Evolutionary conservation across 306 rosid genomes (phyloP).

Genomic region (Cicer bijugum): DNA sequence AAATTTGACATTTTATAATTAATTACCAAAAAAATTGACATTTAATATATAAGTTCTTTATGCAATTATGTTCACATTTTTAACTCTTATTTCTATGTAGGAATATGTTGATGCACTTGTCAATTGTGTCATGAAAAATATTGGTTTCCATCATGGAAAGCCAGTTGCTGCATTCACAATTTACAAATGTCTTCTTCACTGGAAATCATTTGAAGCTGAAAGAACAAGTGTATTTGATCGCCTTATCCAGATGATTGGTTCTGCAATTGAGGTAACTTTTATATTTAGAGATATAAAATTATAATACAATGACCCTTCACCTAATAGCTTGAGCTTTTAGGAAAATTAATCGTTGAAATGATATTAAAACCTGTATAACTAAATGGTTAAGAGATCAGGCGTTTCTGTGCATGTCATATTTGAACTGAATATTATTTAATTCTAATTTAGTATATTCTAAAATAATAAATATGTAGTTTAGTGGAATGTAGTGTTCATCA

Average conservation of each 20-base stretch:
- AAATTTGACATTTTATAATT: slow-evolving; percentile 32
- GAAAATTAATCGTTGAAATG: slow-evolving; percentile 25
- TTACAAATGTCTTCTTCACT: slow-evolving; percentile 94
- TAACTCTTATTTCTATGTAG: slow-evolving; percentile 55
- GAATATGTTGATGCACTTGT: slow-evolving; percentile 95
- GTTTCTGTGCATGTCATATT: slow-evolving; percentile 30
- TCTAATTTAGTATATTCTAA: slow-evolving; percentile 26
- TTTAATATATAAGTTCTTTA: slow-evolving; percentile 36
- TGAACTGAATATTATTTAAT: slow-evolving; percentile 19
- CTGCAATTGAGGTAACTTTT: slow-evolving; percentile 84
- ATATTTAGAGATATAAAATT: slow-evolving; percentile 18
- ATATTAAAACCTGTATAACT: slow-evolving; percentile 5
- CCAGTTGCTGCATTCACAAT: slow-evolving; percentile 98
- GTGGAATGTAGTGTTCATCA: slow-evolving; percentile 28
- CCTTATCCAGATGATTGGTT: slow-evolving; percentile 99
- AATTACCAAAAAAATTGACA: neutral
- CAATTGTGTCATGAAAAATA: slow-evolving; percentile 78
- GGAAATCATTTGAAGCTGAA: slow-evolving; percentile 99
- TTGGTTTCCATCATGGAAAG: slow-evolving; percentile 89
- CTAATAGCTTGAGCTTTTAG: slow-evolving; percentile 19
- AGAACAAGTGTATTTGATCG: slow-evolving; percentile 99
- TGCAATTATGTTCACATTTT: slow-evolving; percentile 14
- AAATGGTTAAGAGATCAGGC: neutral
- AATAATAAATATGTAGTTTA: slow-evolving; percentile 16
- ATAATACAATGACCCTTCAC: slow-evolving; percentile 11